These are phyloP conservation scores for Auricularia cornea DNA, from an alignment of 768 basidiomycete species.

Conservation along the genomic window DNA sequence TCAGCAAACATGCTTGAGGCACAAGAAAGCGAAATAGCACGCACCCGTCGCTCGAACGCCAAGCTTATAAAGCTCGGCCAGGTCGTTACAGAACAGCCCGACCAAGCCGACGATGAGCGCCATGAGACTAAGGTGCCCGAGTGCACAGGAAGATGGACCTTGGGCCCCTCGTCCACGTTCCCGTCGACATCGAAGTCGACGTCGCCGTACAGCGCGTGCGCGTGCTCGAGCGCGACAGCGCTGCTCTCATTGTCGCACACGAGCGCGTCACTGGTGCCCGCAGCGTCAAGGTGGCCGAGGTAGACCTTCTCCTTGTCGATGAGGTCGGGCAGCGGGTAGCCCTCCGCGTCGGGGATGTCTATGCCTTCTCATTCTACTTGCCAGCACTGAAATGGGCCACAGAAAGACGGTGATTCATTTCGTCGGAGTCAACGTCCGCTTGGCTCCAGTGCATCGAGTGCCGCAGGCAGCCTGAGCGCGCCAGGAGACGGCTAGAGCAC, in stretches of 20 bases:
- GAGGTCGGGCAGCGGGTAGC: constrained; percentile 70
- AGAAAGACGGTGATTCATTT: too few species aligned
- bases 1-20: neutral
- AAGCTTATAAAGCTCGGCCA: constrained; percentile 68
- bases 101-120: neutral
- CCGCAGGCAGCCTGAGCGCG: constrained; percentile 69
- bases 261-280: constrained; percentile 63
- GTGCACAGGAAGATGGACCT: constrained; percentile 35
- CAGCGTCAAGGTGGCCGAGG: constrained; percentile 60
- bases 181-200: constrained; percentile 72
- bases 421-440: too few species aligned
- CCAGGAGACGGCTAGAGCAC: too few species aligned
- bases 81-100: constrained; percentile 79
- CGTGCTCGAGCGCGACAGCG: constrained; percentile 65
- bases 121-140: neutral
- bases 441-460: constrained; percentile 82
- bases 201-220: constrained; percentile 84
- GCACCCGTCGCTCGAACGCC: constrained; percentile 55
- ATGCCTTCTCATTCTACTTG: too few species aligned
- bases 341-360: constrained; percentile 86
- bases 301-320: constrained; percentile 65
- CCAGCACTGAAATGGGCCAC: too few species aligned
- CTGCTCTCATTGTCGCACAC: constrained; percentile 64
- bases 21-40: neutral
- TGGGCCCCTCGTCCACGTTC: constrained; percentile 84